phyloP scores from a whole-genome alignment of 2,329 filamentous ascomycete genomes.

The Pyrenophora teres region DNA sequence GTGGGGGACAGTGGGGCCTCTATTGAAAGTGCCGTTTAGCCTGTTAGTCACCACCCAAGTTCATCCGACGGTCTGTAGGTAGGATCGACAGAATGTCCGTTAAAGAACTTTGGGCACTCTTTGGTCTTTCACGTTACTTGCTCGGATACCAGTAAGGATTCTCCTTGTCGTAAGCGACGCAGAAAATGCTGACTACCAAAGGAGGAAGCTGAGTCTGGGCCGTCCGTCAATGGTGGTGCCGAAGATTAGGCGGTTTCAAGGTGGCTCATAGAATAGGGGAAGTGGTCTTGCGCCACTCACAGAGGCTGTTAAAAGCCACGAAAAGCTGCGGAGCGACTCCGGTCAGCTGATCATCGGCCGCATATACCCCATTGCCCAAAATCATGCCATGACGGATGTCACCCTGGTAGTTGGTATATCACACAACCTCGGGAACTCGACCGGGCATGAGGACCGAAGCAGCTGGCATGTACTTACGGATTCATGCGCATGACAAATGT shows the following conservation, averaged over 20 bases:
- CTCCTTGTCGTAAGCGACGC: no score
- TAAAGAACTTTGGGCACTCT: background rate
- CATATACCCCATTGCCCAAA: background rate
- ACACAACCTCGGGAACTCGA: no score
- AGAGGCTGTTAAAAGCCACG: background rate
- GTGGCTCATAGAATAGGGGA: background rate
- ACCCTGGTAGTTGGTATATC: background rate
- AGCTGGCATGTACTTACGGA: no score
- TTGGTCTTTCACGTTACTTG: no score
- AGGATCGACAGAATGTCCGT: slow-evolving; percentile 12
- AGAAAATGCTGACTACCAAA: no score
- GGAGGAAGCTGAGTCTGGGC: no score
- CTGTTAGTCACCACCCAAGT: slow-evolving; percentile 27
- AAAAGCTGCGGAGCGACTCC: background rate
- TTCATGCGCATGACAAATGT: no score
- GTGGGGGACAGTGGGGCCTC: slow-evolving; percentile 36
- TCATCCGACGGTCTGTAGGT: slow-evolving; percentile 27
- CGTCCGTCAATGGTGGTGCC: no score
- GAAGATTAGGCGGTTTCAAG: no score
- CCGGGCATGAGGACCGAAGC: no score
- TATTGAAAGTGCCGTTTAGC: slow-evolving; percentile 36
- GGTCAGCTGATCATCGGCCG: background rate
- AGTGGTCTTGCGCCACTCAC: slow-evolving; percentile 1
- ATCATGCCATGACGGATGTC: background rate
- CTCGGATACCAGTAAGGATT: no score